Evolutionary conservation across 1,284 basidiomycete species (phyloP).

Genomic region (Agaricales sp.): DNA sequence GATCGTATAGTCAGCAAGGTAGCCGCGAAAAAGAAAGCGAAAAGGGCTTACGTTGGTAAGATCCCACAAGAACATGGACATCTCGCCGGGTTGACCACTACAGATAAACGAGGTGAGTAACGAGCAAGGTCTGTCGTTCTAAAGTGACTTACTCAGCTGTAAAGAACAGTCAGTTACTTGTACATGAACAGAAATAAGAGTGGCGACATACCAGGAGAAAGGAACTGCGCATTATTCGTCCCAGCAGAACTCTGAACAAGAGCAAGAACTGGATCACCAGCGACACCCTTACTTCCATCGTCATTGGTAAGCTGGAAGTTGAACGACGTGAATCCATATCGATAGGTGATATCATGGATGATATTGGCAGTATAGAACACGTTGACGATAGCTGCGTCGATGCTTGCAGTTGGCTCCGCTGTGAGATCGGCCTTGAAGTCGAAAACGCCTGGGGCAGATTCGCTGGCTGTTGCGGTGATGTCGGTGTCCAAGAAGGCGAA

Average conservation of each 20-base stretch:
- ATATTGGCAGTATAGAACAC: constrained; percentile 1
- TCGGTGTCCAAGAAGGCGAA: background rate
- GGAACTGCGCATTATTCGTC: constrained; percentile 19
- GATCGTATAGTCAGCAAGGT: background rate
- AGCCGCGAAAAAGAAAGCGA: background rate
- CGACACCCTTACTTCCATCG: background rate
- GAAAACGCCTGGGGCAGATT: background rate
- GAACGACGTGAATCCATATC: constrained; percentile 1
- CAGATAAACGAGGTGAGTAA: constrained; percentile 14
- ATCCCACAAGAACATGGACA: constrained; percentile 25
- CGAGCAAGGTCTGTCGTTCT: too few relatives aligned
- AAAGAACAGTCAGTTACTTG: background rate
- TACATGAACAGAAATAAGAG: background rate
- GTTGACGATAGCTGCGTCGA: background rate
- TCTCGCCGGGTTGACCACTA: constrained; percentile 17
- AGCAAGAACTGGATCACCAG: background rate
- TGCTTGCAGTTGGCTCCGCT: background rate
- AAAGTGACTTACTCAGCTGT: too few relatives aligned
- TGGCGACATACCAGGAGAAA: constrained; percentile 10
- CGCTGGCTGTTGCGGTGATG: background rate
- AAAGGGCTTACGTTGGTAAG: constrained; percentile 12
- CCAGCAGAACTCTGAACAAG: background rate
- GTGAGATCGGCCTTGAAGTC: background rate
- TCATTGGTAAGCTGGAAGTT: constrained; percentile 3
- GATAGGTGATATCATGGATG: constrained; percentile 2